Conservation (phyloP, 441 rosid genomes). For the Adansonia grandidieri region DNA sequence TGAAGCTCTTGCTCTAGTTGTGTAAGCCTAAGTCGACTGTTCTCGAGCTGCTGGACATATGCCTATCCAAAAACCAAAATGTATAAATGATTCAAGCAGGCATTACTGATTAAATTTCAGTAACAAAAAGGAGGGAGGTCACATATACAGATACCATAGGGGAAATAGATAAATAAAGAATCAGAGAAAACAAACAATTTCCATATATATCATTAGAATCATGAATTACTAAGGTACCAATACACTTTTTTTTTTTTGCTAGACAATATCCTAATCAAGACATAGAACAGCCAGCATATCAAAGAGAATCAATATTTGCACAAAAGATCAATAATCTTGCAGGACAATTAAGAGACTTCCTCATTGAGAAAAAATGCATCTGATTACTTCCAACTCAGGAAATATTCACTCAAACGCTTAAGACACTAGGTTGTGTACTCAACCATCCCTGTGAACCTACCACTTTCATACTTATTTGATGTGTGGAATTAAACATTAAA, state of each 20-base stretch:
- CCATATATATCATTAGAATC: not conserved
- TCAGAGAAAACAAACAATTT: not conserved
- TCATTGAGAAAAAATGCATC: not conserved
- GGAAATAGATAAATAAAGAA: not conserved
- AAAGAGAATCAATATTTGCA: not conserved
- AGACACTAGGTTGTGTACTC: not conserved
- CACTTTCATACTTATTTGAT: not conserved
- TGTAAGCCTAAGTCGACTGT: slow-evolving; percentile 62
- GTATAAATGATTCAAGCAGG: slow-evolving; percentile 48
- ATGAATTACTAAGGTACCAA: not conserved
- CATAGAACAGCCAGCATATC: not conserved
- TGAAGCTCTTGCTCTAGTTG: slow-evolving; percentile 90
- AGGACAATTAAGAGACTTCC: not conserved
- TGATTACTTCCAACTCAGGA: not conserved
- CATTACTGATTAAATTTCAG: slow-evolving; percentile 32
- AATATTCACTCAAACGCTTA: not conserved
- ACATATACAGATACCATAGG: slow-evolving; percentile 1
- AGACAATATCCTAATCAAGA: not conserved
- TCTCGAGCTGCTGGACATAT: slow-evolving; percentile 95
- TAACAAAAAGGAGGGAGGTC: slow-evolving; percentile 11
- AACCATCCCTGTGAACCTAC: no score
- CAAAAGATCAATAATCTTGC: not conserved
- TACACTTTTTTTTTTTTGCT: not conserved
- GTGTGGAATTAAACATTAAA: not conserved
- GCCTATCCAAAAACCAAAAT: slow-evolving; percentile 71